phyloP scores from a whole-genome alignment of 164 flowering plant genomes.

The Magnolia officinalis region DNA sequence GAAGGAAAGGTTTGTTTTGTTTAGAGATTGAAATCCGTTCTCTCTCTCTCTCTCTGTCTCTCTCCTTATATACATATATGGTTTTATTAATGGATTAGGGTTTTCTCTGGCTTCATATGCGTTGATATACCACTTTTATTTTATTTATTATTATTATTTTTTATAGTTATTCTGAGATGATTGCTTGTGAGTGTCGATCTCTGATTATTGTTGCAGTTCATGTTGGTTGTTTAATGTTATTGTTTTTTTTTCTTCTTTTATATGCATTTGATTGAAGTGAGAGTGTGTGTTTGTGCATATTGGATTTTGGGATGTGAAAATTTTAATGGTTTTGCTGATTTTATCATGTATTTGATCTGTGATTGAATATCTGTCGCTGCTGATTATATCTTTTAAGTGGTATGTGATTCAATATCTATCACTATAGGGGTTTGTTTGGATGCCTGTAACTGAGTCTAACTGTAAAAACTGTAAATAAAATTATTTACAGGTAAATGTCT shows the following conservation, averaged over 20 bases:
- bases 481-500: no score
- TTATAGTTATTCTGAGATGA: background rate
- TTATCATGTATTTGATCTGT: no score
- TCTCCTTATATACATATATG: slow-evolving; percentile 8
- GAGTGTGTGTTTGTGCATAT: no score
- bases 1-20: slow-evolving; percentile 5
- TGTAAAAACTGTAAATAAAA: no score
- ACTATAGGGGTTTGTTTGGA: no score
- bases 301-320: no score
- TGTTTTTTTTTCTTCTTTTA: background rate
- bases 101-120: background rate
- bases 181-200: background rate
- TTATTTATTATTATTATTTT: no score
- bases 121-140: background rate
- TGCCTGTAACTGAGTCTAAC: no score
- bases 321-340: no score
- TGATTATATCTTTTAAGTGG: no score
- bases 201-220: background rate
- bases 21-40: slow-evolving; percentile 4
- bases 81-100: slow-evolving; percentile 14
- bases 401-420: no score
- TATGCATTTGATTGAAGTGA: background rate
- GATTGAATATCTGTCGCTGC: no score
- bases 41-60: background rate
- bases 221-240: background rate